phyloP scores from a whole-genome alignment of 2,329 filamentous ascomycete species.

The Pseudogymnoascus sp. region DNA sequence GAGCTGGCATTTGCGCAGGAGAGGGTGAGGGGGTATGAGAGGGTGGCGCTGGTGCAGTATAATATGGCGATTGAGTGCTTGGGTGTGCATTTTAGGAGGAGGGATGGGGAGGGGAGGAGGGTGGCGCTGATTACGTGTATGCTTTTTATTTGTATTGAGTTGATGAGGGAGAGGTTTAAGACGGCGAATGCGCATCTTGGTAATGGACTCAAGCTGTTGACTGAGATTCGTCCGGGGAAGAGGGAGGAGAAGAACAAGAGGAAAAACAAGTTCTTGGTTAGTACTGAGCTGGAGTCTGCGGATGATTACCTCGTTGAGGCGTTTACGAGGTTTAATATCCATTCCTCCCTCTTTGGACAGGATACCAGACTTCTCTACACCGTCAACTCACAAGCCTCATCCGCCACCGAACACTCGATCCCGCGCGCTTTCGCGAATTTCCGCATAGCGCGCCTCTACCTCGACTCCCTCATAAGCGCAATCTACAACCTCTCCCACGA shows the following conservation, averaged over 20 bases:
- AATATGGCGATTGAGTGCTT: constrained; percentile 42
- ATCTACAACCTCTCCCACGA: not conserved
- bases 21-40: constrained; percentile 21
- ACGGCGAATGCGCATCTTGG: constrained; percentile 36
- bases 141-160: constrained; percentile 47
- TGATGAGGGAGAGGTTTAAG: constrained; percentile 39
- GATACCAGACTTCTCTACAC: constrained; percentile 9
- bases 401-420: not conserved
- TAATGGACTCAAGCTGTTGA: constrained; percentile 36
- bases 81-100: constrained; percentile 30
- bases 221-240: constrained; percentile 16
- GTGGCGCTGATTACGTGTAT: constrained; percentile 39
- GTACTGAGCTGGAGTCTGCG: constrained; percentile 23
- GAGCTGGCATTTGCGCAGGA: constrained; percentile 24
- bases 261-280: not conserved
- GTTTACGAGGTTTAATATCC: constrained; percentile 30
- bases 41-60: constrained; percentile 41
- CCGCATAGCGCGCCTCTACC: not conserved
- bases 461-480: not conserved
- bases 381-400: not conserved
- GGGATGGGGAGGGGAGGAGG: constrained; percentile 25
- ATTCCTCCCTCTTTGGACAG: constrained; percentile 27
- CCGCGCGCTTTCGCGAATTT: constrained; percentile 9
- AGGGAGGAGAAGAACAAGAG: not conserved
- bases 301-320: constrained; percentile 40